phyloP scores from a whole-genome alignment of 2,329 filamentous ascomycete species.

The Arthrobotrys iridis region DNA sequence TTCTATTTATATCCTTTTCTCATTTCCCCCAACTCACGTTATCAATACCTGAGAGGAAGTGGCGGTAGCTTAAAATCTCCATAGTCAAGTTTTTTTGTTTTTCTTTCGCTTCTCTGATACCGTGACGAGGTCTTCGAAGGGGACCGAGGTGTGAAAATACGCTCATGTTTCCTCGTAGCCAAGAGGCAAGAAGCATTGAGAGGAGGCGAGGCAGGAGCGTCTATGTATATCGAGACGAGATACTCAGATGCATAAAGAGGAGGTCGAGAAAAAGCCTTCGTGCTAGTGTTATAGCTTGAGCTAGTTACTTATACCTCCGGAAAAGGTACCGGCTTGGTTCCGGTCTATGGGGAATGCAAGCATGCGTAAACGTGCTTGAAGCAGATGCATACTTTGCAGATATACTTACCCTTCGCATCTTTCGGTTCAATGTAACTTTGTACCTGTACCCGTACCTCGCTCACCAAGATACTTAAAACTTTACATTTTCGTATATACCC shows the following conservation, averaged over 20 bases:
- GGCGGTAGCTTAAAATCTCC: too few species aligned
- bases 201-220: slow-evolving; percentile 10
- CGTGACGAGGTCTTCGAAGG: slow-evolving; percentile 5
- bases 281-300: slow-evolving; percentile 5
- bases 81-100: too few species aligned
- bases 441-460: slow-evolving; percentile 15
- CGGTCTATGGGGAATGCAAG: slow-evolving; percentile 18
- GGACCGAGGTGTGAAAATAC: slow-evolving; percentile 6
- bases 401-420: not conserved
- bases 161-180: slow-evolving; percentile 17
- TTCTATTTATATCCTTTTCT: slow-evolving; percentile 10
- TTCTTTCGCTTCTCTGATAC: not conserved
- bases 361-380: slow-evolving; percentile 23
- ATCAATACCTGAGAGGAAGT: not conserved
- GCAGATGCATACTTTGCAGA: slow-evolving; percentile 13
- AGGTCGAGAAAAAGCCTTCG: slow-evolving; percentile 12
- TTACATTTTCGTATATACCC: slow-evolving; percentile 2
- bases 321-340: slow-evolving; percentile 24
- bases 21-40: too few species aligned
- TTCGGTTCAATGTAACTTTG: slow-evolving; percentile 25
- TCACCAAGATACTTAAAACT: not conserved
- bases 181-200: slow-evolving; percentile 14
- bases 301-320: slow-evolving; percentile 5
- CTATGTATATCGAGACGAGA: slow-evolving; percentile 31
- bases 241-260: slow-evolving; percentile 24